Evolutionary conservation across 1,139 yeast species (phyloP).

Genomic region (Zygosaccharomyces pseudobailii): DNA sequence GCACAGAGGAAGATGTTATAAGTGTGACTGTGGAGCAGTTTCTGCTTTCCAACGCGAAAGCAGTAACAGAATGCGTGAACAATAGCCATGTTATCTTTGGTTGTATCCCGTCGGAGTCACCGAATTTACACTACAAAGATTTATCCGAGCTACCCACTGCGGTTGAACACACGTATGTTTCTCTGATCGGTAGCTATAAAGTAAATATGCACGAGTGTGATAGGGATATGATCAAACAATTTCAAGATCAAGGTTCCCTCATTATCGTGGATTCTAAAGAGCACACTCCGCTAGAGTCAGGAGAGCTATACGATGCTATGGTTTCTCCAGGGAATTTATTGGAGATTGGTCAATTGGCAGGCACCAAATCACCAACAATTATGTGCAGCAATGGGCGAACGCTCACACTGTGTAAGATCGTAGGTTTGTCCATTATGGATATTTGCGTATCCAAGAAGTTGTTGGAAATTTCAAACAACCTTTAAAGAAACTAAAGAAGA

Average conservation of each 20-base stretch:
- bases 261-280: constrained; percentile 58
- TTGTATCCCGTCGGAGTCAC: constrained; percentile 53
- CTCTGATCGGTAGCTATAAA: constrained; percentile 64
- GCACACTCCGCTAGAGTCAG: constrained; percentile 58
- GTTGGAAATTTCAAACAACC: constrained; percentile 6
- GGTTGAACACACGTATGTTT: constrained; percentile 42
- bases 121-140: constrained; percentile 40
- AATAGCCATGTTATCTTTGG: constrained; percentile 47
- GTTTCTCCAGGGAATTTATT: constrained; percentile 39
- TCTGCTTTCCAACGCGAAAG: constrained; percentile 13
- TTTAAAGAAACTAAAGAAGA: not conserved
- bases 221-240: constrained; percentile 37
- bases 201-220: constrained; percentile 67
- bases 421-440: constrained; percentile 62
- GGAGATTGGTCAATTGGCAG: constrained; percentile 42
- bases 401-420: constrained; percentile 47
- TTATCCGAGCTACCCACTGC: constrained; percentile 34
- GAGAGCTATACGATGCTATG: constrained; percentile 51
- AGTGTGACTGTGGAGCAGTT: constrained; percentile 13
- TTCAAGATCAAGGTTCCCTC: constrained; percentile 26
- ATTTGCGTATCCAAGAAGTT: constrained; percentile 39
- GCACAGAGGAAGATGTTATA: constrained; percentile 2
- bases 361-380: constrained; percentile 5
- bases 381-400: constrained; percentile 19
- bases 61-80: constrained; percentile 17